These are phyloP conservation scores for Kwoniella dendrophila DNA, from an alignment of 768 basidiomycete genomes.

Conservation along the genomic window DNA sequence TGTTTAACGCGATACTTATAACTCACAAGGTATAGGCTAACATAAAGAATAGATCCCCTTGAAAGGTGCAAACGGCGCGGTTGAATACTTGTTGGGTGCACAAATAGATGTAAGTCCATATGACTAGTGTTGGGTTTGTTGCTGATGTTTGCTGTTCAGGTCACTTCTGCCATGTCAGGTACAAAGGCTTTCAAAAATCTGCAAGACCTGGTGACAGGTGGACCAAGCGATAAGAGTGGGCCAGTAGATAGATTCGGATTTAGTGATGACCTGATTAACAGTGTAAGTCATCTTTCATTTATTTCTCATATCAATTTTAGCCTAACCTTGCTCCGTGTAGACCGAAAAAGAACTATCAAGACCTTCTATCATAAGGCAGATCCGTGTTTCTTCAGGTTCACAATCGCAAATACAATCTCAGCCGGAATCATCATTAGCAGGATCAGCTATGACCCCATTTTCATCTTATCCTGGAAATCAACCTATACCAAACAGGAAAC, in stretches of 20 bases:
- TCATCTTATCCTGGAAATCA: neutral
- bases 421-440: neutral
- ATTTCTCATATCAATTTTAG: too few relatives aligned
- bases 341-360: constrained; percentile 3
- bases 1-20: neutral
- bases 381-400: too few relatives aligned
- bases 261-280: constrained; percentile 9
- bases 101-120: constrained; percentile 30
- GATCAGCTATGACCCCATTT: neutral
- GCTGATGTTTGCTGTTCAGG: neutral
- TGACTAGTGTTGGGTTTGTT: too few relatives aligned
- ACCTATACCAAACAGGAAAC: neutral
- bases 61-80: constrained; percentile 16
- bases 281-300: too few relatives aligned
- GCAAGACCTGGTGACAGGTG: constrained; percentile 8
- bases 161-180: constrained; percentile 13
- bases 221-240: neutral
- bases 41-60: constrained; percentile 23
- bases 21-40: neutral
- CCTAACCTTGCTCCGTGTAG: too few relatives aligned
- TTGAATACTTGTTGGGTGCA: constrained; percentile 28
- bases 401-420: too few relatives aligned
- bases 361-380: too few relatives aligned
- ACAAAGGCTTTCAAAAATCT: constrained; percentile 11
- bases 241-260: neutral